Conservation (phyloP, 768 basidiomycete genomes). For the Mycena polygramma region DNA sequence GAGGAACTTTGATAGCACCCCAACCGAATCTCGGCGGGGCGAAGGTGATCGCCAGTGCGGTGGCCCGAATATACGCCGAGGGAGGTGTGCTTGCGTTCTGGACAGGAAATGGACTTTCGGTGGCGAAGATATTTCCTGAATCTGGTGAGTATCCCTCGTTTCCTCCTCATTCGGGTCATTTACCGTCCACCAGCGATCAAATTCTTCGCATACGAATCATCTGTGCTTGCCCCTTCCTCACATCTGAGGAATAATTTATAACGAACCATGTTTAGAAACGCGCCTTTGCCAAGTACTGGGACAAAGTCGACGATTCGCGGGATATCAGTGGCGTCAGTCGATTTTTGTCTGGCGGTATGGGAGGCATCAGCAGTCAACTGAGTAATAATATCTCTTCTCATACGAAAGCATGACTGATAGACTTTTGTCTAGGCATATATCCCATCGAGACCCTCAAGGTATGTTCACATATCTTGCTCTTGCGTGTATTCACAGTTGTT, state of each 20-base stretch:
- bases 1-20: constrained; percentile 61
- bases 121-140: constrained; percentile 96
- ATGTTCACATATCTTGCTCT: constrained; percentile 25
- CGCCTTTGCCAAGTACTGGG: constrained; percentile 91
- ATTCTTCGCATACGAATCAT: constrained; percentile 95
- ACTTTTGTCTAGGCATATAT: constrained; percentile 81
- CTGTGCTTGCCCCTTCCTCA: constrained; percentile 63
- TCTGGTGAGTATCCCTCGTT: constrained; percentile 53
- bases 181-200: constrained; percentile 79
- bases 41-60: constrained; percentile 77
- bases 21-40: constrained; percentile 64
- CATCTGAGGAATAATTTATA: constrained; percentile 17
- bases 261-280: constrained; percentile 76
- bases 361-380: constrained; percentile 94
- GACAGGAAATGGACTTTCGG: constrained; percentile 97
- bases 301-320: constrained; percentile 88
- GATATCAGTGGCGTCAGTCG: constrained; percentile 93
- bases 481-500: constrained; percentile 37
- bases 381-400: constrained; percentile 61
- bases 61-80: constrained; percentile 87
- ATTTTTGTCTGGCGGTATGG: constrained; percentile 95
- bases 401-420: constrained; percentile 36
- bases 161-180: neutral
- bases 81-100: constrained; percentile 94
- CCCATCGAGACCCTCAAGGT: constrained; percentile 97